Percentiles rank a stretch among this genome's conserved stretches.
Evolutionary conservation across 2,329 filamentous ascomycete species (phyloP).

Genomic region (Diplodia scrobiculata): DNA sequence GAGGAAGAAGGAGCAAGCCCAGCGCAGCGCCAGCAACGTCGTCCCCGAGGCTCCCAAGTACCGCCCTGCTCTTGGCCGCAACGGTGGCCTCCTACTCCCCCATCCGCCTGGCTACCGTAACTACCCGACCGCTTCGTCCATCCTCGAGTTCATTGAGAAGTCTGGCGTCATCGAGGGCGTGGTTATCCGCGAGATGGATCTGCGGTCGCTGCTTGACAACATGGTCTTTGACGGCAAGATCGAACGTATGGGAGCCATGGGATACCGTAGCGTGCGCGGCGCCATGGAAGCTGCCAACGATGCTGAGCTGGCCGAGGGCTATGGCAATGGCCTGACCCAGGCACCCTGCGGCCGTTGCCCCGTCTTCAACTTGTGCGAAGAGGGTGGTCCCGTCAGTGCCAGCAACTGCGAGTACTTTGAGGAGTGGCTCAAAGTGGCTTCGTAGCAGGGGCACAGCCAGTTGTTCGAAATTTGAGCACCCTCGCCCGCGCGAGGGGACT

Average conservation of each 20-base stretch:
- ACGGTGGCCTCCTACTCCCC: slow-evolving; percentile 46
- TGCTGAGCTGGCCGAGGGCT: slow-evolving; percentile 45
- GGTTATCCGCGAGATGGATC: slow-evolving; percentile 64
- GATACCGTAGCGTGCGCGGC: slow-evolving; percentile 53
- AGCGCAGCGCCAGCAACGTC: slow-evolving; percentile 37
- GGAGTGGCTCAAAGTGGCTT: slow-evolving; percentile 64
- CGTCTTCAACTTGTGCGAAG: slow-evolving; percentile 88
- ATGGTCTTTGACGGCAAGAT: slow-evolving; percentile 85
- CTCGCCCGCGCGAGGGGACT: not conserved
- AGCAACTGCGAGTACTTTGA: slow-evolving; percentile 90
- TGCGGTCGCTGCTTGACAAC: slow-evolving; percentile 83
- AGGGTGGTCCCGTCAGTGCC: slow-evolving; percentile 86
- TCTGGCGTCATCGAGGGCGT: slow-evolving; percentile 69
- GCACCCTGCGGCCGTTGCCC: slow-evolving; percentile 89
- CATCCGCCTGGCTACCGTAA: slow-evolving; percentile 67
- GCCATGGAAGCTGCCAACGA: slow-evolving; percentile 36
- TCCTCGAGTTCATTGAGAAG: slow-evolving; percentile 72
- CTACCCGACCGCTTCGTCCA: slow-evolving; percentile 78
- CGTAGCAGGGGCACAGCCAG: not conserved
- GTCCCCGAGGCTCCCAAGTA: slow-evolving; percentile 33
- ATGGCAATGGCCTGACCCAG: slow-evolving; percentile 76
- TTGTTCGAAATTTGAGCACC: not conserved
- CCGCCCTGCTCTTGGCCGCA: slow-evolving; percentile 35
- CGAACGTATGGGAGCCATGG: slow-evolving; percentile 60
- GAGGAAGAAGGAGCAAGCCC: slow-evolving; percentile 39